phyloP scores from a whole-genome alignment of 345 rosid genomes.

The Eucalyptus virginea region DNA sequence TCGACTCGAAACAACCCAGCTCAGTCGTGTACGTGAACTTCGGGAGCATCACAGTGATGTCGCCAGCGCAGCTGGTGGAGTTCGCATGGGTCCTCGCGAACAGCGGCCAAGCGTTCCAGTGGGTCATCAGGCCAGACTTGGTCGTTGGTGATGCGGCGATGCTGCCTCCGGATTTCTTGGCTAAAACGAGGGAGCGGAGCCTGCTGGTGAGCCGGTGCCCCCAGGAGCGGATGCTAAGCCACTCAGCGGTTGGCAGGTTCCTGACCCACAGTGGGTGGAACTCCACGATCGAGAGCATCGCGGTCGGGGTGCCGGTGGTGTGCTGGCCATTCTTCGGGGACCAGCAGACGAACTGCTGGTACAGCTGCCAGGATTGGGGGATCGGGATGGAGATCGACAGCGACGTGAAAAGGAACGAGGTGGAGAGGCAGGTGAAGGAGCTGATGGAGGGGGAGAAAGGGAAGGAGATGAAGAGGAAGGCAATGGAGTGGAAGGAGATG shows the following conservation, averaged over 20 bases:
- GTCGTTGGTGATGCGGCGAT: conserved; percentile 28
- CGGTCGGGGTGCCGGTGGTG: conserved; percentile 30
- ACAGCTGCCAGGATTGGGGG: conserved; percentile 32
- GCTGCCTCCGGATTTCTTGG: conserved; percentile 19
- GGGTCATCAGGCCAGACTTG: conserved; percentile 54
- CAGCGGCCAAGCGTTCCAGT: conserved; percentile 29
- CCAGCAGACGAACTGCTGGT: conserved; percentile 46
- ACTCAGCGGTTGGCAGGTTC: conserved; percentile 33
- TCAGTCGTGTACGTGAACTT: conserved; percentile 54
- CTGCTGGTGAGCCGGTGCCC: conserved; percentile 38
- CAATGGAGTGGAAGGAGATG: conserved; percentile 23
- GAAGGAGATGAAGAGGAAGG: conserved; percentile 34
- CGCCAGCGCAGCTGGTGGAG: conserved; percentile 22
- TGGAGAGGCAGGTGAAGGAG: conserved; percentile 36
- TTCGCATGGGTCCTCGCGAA: conserved; percentile 59
- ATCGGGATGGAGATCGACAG: conserved; percentile 48
- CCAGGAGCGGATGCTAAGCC: conserved; percentile 35
- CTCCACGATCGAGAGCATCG: conserved; percentile 38
- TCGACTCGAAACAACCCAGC: conserved; percentile 20
- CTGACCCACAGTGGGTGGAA: conserved; percentile 66
- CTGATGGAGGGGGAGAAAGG: conserved; percentile 38
- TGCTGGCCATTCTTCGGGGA: conserved; percentile 60
- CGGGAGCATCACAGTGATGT: conserved; percentile 53
- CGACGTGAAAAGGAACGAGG: conserved; percentile 35
- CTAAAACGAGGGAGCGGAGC: conserved; percentile 15